Evolutionary conservation across 805 yeast genomes (phyloP).

Genomic region (Starmerella asiatica): DNA sequence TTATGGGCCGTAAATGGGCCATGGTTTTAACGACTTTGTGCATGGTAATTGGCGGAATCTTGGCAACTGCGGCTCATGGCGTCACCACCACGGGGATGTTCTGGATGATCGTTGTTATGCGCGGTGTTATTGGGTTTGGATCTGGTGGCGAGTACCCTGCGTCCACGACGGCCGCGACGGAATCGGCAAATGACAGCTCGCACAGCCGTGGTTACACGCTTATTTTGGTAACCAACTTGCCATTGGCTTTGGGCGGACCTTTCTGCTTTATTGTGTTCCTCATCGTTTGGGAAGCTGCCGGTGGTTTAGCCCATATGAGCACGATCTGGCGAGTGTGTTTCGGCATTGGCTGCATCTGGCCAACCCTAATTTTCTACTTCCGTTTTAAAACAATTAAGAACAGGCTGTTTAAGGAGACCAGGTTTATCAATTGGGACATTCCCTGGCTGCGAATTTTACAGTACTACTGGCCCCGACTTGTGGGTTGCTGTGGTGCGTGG

Average conservation of each 20-base stretch:
- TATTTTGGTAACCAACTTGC: conserved; percentile 55
- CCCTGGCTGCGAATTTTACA: conserved; percentile 48
- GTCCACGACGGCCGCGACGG: conserved; percentile 52
- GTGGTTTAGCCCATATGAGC: conserved; percentile 28
- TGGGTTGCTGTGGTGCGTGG: conserved; percentile 68
- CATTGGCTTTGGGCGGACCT: conserved; percentile 63
- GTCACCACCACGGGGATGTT: conserved; percentile 44
- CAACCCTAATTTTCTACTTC: conserved; percentile 57
- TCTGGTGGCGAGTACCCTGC: conserved; percentile 67
- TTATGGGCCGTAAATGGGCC: conserved; percentile 54
- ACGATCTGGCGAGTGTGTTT: conserved; percentile 62
- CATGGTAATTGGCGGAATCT: conserved; percentile 47
- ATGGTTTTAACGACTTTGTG: conserved; percentile 49
- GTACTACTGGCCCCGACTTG: conserved; percentile 52
- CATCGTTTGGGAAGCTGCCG: conserved; percentile 47
- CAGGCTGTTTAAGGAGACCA: conserved; percentile 47
- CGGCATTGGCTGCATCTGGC: conserved; percentile 65
- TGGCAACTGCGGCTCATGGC: conserved; percentile 64
- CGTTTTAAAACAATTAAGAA: conserved; percentile 58
- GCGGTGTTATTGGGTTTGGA: conserved; percentile 68
- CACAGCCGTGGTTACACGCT: conserved; percentile 49
- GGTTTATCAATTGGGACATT: conserved; percentile 40
- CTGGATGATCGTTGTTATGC: conserved; percentile 56
- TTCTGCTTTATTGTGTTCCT: conserved; percentile 53
- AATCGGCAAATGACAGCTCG: conserved; percentile 55